Evolutionary conservation across 1,139 yeast species (phyloP), one percentile per base, ranked within the genome.

Genomic region (Candida sanyaensis): DNA sequence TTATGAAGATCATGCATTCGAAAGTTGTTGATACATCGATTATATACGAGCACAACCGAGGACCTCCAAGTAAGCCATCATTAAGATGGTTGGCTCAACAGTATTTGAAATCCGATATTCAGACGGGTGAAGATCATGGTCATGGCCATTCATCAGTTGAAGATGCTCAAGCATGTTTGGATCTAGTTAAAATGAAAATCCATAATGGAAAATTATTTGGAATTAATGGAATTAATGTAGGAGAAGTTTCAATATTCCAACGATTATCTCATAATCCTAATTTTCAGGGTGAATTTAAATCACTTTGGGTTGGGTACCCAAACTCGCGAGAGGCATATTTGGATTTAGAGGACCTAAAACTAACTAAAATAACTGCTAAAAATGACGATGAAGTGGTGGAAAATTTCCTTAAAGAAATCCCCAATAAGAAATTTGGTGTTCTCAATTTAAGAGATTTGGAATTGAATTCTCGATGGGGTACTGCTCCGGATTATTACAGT

Each of bases 91-190:
- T 93, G 17, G 75, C 92, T 2, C 68, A 73, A 9, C 78, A 74
- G 51, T 80, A 75, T 60, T 69, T 92, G 39, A 67, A 72, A 13
- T 68, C 81, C 44, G 68, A 66, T 0, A 92, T 93, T 43, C 98
- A 93, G 64, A 50, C 52, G 23, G 79, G 79, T 5, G 81, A 76
- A 48, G 68, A 68, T 23, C 73, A 75, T 26, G 73, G 75, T 0
- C 58, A 64, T 1, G 96, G 96, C 3, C 99, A 93, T 65, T 88
- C 93, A 42, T 86, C 97, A 0, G 76, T 86, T 1, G 96, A 90
- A 62, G 99, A 93, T 62, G 88, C 97, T 6, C 64, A 64, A 34
- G 85, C 97, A 0, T 89, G 97, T 60, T 70, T 92, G 58, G 92
- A 89, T 51, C 73, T 93, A 44, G 81, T 88, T 0, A 83, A 88